Evolutionary conservation across 1,284 basidiomycete genomes (phyloP).

Genomic region (Cystobasidium sp.): DNA sequence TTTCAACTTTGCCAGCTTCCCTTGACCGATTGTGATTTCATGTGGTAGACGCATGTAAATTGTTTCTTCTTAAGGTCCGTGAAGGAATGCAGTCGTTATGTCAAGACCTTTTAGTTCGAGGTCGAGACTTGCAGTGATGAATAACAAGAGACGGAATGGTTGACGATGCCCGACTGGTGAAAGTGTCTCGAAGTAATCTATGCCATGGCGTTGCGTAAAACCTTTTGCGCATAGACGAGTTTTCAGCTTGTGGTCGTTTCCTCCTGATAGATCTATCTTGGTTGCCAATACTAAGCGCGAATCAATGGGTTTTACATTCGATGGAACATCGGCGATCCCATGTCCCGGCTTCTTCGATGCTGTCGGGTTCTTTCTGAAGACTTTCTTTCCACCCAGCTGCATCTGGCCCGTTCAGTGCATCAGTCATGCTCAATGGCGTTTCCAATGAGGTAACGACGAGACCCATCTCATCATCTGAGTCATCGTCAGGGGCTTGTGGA

Average conservation of each 20-base stretch:
- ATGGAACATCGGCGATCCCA: slow-evolving; percentile 21
- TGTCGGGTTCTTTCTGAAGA: slow-evolving; percentile 23
- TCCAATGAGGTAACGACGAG: neutral
- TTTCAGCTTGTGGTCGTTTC: slow-evolving; percentile 54
- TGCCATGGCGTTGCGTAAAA: slow-evolving; percentile 56
- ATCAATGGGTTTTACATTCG: slow-evolving; percentile 21
- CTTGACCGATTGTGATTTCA: neutral
- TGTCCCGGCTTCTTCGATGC: slow-evolving; percentile 28
- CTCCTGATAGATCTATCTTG: slow-evolving; percentile 33
- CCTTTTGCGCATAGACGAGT: slow-evolving; percentile 53
- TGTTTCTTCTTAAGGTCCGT: slow-evolving; percentile 54
- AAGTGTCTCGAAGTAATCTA: slow-evolving; percentile 60
- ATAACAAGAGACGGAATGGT: slow-evolving; percentile 55
- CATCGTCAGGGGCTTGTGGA: neutral
- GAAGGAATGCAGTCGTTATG: slow-evolving; percentile 43
- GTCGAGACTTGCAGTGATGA: slow-evolving; percentile 55
- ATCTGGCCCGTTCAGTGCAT: slow-evolving; percentile 28
- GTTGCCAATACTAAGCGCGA: slow-evolving; percentile 32
- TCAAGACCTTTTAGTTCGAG: slow-evolving; percentile 29
- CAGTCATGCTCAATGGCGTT: neutral
- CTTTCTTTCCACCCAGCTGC: slow-evolving; percentile 21
- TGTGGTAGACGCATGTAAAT: slow-evolving; percentile 43
- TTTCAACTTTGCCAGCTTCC: neutral
- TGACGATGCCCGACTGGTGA: slow-evolving; percentile 59
- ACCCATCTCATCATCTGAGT: slow-evolving; percentile 1